Base-by-base conservation (phyloP, 179 eudicot genomes). In the Heliamphora pulchella region DNA sequence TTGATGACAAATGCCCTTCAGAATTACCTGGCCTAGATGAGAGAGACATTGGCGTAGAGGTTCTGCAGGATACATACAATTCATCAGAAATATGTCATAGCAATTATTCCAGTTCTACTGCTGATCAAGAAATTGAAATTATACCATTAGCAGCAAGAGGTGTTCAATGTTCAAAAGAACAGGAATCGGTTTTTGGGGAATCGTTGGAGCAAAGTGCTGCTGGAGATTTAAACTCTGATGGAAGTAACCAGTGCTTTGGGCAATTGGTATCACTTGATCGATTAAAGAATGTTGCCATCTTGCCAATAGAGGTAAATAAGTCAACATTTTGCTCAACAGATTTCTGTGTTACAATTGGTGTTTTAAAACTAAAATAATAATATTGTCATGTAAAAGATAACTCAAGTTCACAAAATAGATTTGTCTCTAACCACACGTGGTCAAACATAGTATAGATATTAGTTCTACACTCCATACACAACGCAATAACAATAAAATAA, bases 241-340 rank as follows among this genome's bases (percentile, higher is more conserved):
- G 76, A 47, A 17, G 44, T 50, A 47, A 10, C 80, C 78, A 53
- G 62, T 79, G 85, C 59, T 63, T 71, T 79, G 81, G 72, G 79
- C 85, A 78, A 62, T 41, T 58, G 68, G 76, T 67, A 9, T 54
- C 83, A 75, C 68, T 46, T 75, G 76, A 75, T 51, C 79, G n/a
- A 43, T 81, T 75, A 67, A 76, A 78, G 18, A 79, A 79, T 71
- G 15, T 80, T 74, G 31, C 31, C 0, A 82, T 85, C 80, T 79
- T 91, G 68, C 84, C 91, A 64, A 82, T 89, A 69, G 86, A 82
- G 94, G 98, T 94, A 84, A 39, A 79, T 59, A 73, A 53, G 50
- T 10, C 14, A 15, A 4, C 13, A 9, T 58, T 15, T 58, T 9
- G 14, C 13, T 58, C 10, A 9, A 10, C 5, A 8, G 63, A 9